Percentiles rank a stretch among this genome's conserved stretches.
Evolutionary conservation across 129 eudicot species (phyloP).

Genomic region (Smallanthus sonchifolius): DNA sequence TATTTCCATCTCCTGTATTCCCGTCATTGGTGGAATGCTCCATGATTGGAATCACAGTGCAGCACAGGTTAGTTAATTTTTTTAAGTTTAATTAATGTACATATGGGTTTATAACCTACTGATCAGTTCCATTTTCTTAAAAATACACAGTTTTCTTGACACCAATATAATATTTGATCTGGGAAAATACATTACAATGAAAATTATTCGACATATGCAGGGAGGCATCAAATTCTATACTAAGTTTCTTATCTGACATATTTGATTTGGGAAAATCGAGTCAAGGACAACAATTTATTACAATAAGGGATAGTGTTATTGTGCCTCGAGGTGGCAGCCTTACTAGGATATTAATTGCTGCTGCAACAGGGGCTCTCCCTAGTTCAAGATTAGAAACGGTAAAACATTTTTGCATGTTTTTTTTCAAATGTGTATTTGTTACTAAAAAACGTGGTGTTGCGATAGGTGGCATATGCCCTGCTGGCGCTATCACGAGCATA

Average conservation of each 20-base stretch:
- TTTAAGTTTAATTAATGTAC: neutral
- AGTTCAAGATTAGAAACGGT: constrained; percentile 88
- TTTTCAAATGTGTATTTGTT: neutral
- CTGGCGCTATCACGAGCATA: constrained; percentile 76
- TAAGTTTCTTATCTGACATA: constrained; percentile 83
- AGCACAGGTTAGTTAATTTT: constrained; percentile 72
- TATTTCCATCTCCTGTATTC: constrained; percentile 75
- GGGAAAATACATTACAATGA: neutral
- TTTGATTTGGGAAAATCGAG: constrained; percentile 79
- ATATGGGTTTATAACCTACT: neutral
- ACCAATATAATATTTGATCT: neutral
- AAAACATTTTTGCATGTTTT: neutral
- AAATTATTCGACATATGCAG: constrained; percentile 35
- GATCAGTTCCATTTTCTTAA: neutral
- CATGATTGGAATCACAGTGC: constrained; percentile 91
- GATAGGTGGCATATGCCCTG: constrained; percentile 77
- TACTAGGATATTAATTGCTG: constrained; percentile 82
- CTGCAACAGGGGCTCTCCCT: constrained; percentile 94
- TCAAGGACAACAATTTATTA: constrained; percentile 53
- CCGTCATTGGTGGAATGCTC: constrained; percentile 87
- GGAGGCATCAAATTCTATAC: constrained; percentile 97
- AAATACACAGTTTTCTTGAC: neutral
- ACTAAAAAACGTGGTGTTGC: neutral
- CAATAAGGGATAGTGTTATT: constrained; percentile 68
- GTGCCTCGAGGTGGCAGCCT: constrained; percentile 78